Evolutionary conservation across 2,329 filamentous ascomycete genomes (phyloP), one percentile per base, ranked within the genome.

Genomic region (Herpomyces periplanetae): DNA sequence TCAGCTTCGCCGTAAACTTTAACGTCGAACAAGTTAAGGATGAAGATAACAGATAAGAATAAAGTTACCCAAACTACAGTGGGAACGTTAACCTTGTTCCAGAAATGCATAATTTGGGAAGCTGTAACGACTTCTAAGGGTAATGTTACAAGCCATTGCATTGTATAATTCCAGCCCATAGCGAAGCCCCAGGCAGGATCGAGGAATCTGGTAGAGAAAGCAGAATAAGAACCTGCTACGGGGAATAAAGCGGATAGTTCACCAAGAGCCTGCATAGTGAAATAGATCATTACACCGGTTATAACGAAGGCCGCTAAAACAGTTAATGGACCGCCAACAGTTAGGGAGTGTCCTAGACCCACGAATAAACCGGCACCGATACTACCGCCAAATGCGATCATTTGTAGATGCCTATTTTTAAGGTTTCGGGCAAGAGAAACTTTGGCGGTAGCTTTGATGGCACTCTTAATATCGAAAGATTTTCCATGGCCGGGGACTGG

Each of bases 371-470:
- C 71, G 10, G 64, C 73, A 23, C 41, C 41, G 30, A 87, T 87
- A 5, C 65, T 75, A 16, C 73, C 73, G 29, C 71, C 71, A 28
- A 88, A 85, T 7, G 75, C 75, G 45, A 88, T 88, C 75, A 88
- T 88, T 43, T 88, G 73, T 34, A 88, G 35, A 43, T 91, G 75
- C 18, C 71, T 50, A 9, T 59, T 57, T 40, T 84, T 80, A 28
- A 85, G 41, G 35, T 57, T 60, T 31, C 71, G 49, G 19, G 63
- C 55, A 19, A 91, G 46, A 4, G 62, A 56, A 17, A 65, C 61
- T 26, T 59, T 49, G 3, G 66, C 63, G 2, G 68, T 73, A 16
- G 46, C 47, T 8, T 40, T 36, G 1, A 47, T 49, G 1, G 52
- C 53, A 20, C 35, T 35, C 32, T 71, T 60, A 27, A 68, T 40